Conservation (phyloP, 345 rosid genomes). For the Eutrema yunnanense region DNA sequence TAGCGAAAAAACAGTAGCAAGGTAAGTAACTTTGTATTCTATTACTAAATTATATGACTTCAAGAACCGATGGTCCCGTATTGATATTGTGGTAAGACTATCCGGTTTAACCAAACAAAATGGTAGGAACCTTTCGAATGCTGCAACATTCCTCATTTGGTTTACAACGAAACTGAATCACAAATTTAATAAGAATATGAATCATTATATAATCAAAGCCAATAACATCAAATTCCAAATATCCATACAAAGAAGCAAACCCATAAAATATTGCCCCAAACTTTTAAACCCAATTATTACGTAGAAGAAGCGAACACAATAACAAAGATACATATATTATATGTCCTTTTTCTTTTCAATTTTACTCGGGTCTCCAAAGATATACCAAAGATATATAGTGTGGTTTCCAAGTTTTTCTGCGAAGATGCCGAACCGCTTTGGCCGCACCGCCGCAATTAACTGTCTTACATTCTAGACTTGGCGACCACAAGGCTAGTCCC, state of each 20-base stretch:
- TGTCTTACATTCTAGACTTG: constrained; percentile 66
- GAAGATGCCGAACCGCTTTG: constrained; percentile 15
- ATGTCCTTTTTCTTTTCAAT: background rate
- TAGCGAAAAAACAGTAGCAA: no score
- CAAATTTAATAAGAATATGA: background rate
- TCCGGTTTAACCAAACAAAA: background rate
- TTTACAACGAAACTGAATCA: background rate
- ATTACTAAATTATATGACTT: no score
- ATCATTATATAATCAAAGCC: constrained; percentile 1
- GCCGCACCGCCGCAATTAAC: background rate
- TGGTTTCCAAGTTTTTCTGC: constrained; percentile 4
- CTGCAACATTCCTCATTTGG: background rate
- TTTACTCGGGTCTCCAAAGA: constrained; percentile 1
- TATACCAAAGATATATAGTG: constrained; percentile 11
- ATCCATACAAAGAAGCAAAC: constrained; percentile 22
- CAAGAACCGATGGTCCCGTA: no score
- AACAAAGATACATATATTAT: constrained; percentile 18
- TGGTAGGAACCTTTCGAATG: background rate
- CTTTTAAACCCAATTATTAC: constrained; percentile 7
- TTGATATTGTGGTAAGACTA: background rate
- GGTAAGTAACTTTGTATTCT: no score
- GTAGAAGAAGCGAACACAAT: constrained; percentile 4
- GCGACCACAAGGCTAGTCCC: constrained; percentile 56
- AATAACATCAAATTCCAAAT: constrained; percentile 6
- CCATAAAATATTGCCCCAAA: constrained; percentile 16